phyloP scores from a whole-genome alignment of 768 basidiomycete genomes.

The Piloderma croceum region DNA sequence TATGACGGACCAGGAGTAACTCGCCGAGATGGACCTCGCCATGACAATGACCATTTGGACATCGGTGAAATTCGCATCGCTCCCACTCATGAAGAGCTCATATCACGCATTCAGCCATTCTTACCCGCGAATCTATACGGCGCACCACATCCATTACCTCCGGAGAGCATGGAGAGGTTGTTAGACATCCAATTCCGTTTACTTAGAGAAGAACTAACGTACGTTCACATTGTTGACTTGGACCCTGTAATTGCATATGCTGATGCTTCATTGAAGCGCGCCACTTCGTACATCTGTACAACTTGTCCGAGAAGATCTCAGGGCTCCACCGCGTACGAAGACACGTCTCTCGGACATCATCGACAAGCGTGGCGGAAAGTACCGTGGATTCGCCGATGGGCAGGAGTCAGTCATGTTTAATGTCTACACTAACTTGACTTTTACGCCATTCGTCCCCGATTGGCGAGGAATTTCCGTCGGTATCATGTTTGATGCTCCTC shows the following conservation, averaged over 20 bases:
- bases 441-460: conserved; percentile 42
- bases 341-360: conserved; percentile 45
- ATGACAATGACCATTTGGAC: conserved; percentile 61
- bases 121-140: conserved; percentile 56
- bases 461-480: conserved; percentile 46
- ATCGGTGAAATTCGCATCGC: conserved; percentile 59
- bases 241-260: conserved; percentile 1
- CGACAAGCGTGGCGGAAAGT: conserved; percentile 51
- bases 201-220: conserved; percentile 68
- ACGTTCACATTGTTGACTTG: conserved; percentile 19
- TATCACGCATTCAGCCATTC: conserved; percentile 43
- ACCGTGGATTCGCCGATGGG: conserved; percentile 36
- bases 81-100: conserved; percentile 64
- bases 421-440: conserved; percentile 50
- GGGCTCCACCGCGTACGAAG: conserved; percentile 3
- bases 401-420: conserved; percentile 55
- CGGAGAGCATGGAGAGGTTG: conserved; percentile 56
- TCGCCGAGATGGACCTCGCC: conserved; percentile 47
- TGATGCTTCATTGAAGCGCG: conserved; percentile 31
- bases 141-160: conserved; percentile 58
- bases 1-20: conserved; percentile 55
- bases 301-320: conserved; percentile 42
- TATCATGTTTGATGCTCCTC: conserved; percentile 47
- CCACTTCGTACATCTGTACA: conserved; percentile 48
- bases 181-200: conserved; percentile 74